A percentile compares a stretch with the other conserved stretches of the same genome.
phyloP scores from a whole-genome alignment of 306 rosid genomes.

The barrel medic (Medicago truncatula) region DNA sequence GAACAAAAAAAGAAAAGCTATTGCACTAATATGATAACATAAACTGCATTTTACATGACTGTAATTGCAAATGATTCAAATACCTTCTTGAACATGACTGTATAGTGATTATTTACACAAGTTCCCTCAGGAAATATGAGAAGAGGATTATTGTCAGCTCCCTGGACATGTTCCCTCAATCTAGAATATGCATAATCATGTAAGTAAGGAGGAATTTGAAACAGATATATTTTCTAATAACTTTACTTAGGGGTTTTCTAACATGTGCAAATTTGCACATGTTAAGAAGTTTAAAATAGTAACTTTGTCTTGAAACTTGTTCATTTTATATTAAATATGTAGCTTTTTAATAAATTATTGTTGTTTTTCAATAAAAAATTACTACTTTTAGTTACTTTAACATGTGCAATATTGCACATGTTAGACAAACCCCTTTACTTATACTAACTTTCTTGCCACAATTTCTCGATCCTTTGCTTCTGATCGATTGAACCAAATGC shows the following conservation, averaged over 20 bases:
- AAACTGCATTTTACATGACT: constrained; percentile 17
- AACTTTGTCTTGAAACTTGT: no score
- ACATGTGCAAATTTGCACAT: no score
- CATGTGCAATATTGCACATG: no score
- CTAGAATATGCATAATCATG: constrained; percentile 54
- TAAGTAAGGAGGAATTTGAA: constrained; percentile 33
- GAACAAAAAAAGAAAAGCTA: not conserved
- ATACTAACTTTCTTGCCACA: constrained; percentile 89
- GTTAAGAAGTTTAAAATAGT: no score
- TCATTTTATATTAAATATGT: no score
- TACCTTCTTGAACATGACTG: constrained; percentile 99
- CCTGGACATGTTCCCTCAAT: constrained; percentile 86
- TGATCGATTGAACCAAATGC: constrained; percentile 93
- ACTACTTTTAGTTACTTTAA: no score
- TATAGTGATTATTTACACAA: constrained; percentile 94
- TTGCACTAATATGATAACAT: not conserved
- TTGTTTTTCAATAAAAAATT: no score
- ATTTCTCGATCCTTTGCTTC: constrained; percentile 94
- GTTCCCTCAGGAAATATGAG: constrained; percentile 99
- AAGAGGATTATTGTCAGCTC: constrained; percentile 91
- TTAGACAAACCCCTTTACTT: no score
- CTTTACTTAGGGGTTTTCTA: no score
- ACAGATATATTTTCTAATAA: constrained; percentile 10
- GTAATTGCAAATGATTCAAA: constrained; percentile 22
- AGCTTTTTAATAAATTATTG: no score